These are phyloP conservation scores for Pelargonium exstipulatum DNA, from an alignment of 441 rosid genomes.

Conservation along the genomic window DNA sequence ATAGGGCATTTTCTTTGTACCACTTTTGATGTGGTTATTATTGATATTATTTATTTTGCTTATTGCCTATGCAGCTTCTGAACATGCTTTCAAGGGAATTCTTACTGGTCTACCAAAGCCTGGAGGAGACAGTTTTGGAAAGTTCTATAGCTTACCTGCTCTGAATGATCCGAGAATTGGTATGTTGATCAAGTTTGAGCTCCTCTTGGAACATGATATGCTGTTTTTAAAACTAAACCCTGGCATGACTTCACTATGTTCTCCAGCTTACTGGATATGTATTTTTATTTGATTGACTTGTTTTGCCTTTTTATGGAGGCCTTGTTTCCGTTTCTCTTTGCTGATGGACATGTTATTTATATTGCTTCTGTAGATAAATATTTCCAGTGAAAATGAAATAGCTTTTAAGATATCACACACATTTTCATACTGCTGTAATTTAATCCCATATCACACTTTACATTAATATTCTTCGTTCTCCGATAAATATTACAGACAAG, in stretches of 20 bases:
- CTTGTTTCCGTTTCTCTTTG: neutral
- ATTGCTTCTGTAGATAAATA: neutral
- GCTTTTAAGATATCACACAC: neutral
- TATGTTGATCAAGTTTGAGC: constrained; percentile 16
- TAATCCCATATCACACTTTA: neutral
- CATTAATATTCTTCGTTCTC: neutral
- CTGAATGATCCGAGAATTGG: constrained; percentile 54
- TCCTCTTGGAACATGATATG: too few relatives aligned
- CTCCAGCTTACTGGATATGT: too few relatives aligned
- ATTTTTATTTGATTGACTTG: too few relatives aligned
- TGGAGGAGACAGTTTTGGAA: constrained; percentile 45
- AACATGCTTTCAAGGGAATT: constrained; percentile 43
- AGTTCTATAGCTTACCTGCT: constrained; percentile 40
- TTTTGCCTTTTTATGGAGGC: neutral
- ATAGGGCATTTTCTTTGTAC: too few relatives aligned
- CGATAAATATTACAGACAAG: constrained; percentile 30
- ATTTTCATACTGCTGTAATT: neutral
- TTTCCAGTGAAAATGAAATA: neutral
- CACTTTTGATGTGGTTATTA: too few relatives aligned
- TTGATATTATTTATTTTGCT: neutral
- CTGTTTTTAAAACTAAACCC: neutral
- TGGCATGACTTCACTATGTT: neutral
- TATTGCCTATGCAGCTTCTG: constrained; percentile 33
- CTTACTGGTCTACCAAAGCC: constrained; percentile 46
- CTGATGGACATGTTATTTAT: neutral